Conservation (phyloP, 257 asterid genomes). For the Scutellaria galericulata region DNA sequence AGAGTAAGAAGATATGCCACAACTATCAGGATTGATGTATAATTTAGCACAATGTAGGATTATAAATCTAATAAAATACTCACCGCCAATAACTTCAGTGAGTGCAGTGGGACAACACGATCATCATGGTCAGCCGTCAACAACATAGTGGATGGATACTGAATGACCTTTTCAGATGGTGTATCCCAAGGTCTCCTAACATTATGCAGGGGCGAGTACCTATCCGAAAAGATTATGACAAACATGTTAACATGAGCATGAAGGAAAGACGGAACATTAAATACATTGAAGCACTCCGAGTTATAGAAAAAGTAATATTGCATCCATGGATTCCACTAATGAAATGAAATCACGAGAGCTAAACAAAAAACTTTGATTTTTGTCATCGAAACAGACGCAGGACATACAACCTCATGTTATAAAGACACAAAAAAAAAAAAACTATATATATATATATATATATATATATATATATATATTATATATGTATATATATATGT, state of each 20-base stretch:
- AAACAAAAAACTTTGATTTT: neutral
- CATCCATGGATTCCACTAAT: neutral
- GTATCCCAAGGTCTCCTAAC: conserved; percentile 93
- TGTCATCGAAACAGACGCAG: neutral
- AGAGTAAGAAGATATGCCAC: conserved; percentile 2
- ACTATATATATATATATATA: neutral
- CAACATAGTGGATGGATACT: conserved; percentile 90
- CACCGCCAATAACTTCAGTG: conserved; percentile 88
- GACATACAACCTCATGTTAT: neutral
- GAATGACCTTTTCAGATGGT: conserved; percentile 45
- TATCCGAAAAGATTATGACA: conserved; percentile 26
- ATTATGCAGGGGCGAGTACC: conserved; percentile 96
- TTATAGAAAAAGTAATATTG: neutral
- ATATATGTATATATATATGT: neutral
- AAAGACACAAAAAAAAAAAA: neutral
- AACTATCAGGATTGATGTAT: neutral
- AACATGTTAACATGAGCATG: conserved; percentile 18
- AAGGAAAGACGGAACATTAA: conserved; percentile 4
- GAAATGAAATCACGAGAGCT: neutral
- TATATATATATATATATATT: neutral
- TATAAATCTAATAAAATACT: conserved; percentile 27
- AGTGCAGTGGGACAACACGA: conserved; percentile 96
- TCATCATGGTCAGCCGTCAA: conserved; percentile 98
- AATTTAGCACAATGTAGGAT: neutral
- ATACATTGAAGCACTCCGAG: neutral